phyloP scores from a whole-genome alignment of 2,329 filamentous ascomycete species.

The Penicillium sp. region DNA sequence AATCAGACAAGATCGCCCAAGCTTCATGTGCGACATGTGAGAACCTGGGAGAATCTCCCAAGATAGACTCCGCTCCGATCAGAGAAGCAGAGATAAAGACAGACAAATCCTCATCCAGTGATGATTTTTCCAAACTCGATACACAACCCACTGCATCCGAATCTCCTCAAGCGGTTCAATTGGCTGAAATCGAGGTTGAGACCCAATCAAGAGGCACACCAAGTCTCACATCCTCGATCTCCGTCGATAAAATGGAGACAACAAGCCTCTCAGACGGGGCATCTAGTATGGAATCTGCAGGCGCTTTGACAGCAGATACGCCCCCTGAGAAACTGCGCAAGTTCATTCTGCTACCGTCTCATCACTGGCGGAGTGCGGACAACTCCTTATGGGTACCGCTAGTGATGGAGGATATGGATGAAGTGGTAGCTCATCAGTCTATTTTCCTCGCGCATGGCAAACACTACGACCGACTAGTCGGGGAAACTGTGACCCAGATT shows the following conservation, averaged over 20 bases:
- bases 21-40: background rate
- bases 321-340: slow-evolving; percentile 63
- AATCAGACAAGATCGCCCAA: background rate
- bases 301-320: background rate
- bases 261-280: slow-evolving; percentile 6
- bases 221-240: background rate
- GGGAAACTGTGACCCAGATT: slow-evolving; percentile 68
- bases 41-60: background rate
- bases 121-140: background rate
- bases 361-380: slow-evolving; percentile 53
- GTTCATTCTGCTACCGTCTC: slow-evolving; percentile 74
- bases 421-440: slow-evolving; percentile 81
- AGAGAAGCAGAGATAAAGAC: background rate
- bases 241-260: background rate
- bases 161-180: background rate
- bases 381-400: slow-evolving; percentile 77
- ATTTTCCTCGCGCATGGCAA: slow-evolving; percentile 69
- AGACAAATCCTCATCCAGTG: background rate
- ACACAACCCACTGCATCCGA: background rate
- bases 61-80: background rate
- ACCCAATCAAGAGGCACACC: background rate
- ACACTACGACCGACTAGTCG: slow-evolving; percentile 74
- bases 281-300: slow-evolving; percentile 7
- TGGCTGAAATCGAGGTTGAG: background rate
- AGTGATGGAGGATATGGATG: slow-evolving; percentile 80